These are phyloP conservation scores for Geosmithia flava DNA, from an alignment of 2,329 filamentous ascomycete species.

Conservation along the genomic window DNA sequence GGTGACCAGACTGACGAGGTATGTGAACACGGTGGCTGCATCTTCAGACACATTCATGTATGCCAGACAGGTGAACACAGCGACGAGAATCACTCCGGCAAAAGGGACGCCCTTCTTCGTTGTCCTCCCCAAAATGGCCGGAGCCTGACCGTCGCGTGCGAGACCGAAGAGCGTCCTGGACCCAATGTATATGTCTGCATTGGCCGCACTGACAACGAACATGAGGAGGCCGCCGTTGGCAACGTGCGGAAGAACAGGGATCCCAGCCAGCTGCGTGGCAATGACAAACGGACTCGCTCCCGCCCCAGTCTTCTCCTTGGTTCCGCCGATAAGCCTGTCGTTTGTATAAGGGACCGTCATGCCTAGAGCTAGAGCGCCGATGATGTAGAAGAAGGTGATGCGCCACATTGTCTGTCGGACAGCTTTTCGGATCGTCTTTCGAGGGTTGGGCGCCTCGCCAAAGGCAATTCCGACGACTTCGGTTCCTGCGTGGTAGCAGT, in stretches of 20 bases:
- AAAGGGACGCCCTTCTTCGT: conserved; percentile 25
- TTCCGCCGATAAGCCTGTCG: conserved; percentile 15
- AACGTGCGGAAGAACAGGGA: conserved; percentile 8
- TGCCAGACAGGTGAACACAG: conserved; percentile 21
- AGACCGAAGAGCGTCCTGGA: conserved; percentile 33
- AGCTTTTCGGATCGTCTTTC: conserved; percentile 10
- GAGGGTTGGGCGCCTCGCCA: conserved; percentile 11
- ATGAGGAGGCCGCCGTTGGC: conserved; percentile 11
- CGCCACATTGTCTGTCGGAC: conserved; percentile 12
- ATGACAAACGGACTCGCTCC: conserved; percentile 12
- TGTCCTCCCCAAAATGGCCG: conserved; percentile 17
- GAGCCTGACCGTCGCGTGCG: conserved; percentile 26
- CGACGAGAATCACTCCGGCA: conserved; percentile 21
- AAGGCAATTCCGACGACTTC: conserved; percentile 8
- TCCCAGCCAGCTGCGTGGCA: conserved; percentile 8
- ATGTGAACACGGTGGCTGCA: conserved; percentile 23
- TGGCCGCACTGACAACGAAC: conserved; percentile 24
- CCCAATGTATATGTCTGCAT: conserved; percentile 44
- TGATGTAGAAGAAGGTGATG: conserved; percentile 12
- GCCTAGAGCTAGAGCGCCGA: conserved; percentile 9
- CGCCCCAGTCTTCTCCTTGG: conserved; percentile 6
- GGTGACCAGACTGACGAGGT: conserved; percentile 28
- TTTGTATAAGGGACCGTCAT: conserved; percentile 13
- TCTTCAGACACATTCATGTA: conserved; percentile 25
- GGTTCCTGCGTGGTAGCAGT: conserved; percentile 4